Conservation (phyloP, 2,329 filamentous ascomycete genomes). For the Ophiosphaerella narmari region DNA sequence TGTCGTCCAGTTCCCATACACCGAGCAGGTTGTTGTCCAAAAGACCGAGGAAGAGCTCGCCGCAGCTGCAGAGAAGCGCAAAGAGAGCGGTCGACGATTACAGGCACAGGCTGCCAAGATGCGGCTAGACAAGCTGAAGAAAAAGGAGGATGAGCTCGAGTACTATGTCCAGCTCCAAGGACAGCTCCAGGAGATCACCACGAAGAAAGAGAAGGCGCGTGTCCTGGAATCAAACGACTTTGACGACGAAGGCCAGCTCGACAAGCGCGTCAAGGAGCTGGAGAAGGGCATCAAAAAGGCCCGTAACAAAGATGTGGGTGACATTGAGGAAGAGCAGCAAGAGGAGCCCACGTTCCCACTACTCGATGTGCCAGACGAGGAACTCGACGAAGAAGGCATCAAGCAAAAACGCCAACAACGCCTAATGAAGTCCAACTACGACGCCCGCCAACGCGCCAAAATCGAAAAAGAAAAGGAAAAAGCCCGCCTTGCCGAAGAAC, state of each 20-base stretch:
- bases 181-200: conserved; percentile 71
- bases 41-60: conserved; percentile 95
- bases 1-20: conserved; percentile 90
- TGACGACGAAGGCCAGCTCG: conserved; percentile 85
- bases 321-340: conserved; percentile 73
- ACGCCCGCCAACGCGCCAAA: conserved; percentile 90
- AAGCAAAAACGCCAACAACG: conserved; percentile 94
- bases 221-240: conserved; percentile 89
- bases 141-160: conserved; percentile 93
- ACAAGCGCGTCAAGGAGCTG: conserved; percentile 83
- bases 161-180: conserved; percentile 86
- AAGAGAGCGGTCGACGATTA: conserved; percentile 86
- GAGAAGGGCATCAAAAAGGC: conserved; percentile 89
- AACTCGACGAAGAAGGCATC: conserved; percentile 86
- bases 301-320: conserved; percentile 89
- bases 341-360: conserved; percentile 86
- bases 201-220: conserved; percentile 81
- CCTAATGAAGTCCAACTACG: conserved; percentile 91
- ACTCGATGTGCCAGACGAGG: conserved; percentile 85
- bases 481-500: conserved; percentile 79
- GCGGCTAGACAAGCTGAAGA: conserved; percentile 91
- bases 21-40: conserved; percentile 84
- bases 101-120: conserved; percentile 98
- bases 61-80: conserved; percentile 87
- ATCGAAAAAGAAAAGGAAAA: conserved; percentile 94